These are phyloP conservation scores for Suhomyces ambrosiae DNA, from an alignment of 1,139 yeast species.

Conservation along the genomic window DNA sequence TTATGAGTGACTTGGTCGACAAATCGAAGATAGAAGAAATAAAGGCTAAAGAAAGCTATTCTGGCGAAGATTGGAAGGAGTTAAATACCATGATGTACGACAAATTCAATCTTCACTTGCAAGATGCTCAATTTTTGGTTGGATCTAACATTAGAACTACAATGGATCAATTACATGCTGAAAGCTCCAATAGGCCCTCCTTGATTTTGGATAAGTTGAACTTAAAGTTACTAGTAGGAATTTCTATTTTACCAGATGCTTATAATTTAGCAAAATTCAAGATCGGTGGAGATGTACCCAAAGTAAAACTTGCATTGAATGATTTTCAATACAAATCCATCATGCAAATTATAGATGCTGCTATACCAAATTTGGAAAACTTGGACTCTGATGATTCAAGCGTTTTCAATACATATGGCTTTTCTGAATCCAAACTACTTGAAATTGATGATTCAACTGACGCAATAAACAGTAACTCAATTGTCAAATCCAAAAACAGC, in stretches of 20 bases:
- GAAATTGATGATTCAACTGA: conserved; percentile 24
- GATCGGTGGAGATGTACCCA: conserved; percentile 81
- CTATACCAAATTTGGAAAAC: conserved; percentile 62
- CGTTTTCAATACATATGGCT: conserved; percentile 40
- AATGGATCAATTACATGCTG: conserved; percentile 64
- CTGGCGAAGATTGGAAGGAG: conserved; percentile 68
- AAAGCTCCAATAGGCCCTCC: conserved; percentile 40
- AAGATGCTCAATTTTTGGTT: conserved; percentile 85
- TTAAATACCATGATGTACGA: conserved; percentile 87
- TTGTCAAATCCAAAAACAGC: neutral
- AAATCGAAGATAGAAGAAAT: conserved; percentile 69
- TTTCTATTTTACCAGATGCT: conserved; percentile 85
- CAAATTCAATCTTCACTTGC: conserved; percentile 71
- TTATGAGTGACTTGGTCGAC: conserved; percentile 79
- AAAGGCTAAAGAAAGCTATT: conserved; percentile 67
- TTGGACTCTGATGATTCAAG: conserved; percentile 34
- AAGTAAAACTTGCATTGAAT: conserved; percentile 68
- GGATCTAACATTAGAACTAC: conserved; percentile 83
- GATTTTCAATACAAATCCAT: conserved; percentile 89
- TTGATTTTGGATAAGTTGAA: conserved; percentile 76
- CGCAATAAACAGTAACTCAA: neutral
- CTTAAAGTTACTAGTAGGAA: conserved; percentile 70
- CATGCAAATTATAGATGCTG: conserved; percentile 72
- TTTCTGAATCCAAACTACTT: conserved; percentile 12
- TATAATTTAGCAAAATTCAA: conserved; percentile 70